Conservation (phyloP, 2,329 filamentous ascomycete genomes). For the Neonectria punicea region DNA sequence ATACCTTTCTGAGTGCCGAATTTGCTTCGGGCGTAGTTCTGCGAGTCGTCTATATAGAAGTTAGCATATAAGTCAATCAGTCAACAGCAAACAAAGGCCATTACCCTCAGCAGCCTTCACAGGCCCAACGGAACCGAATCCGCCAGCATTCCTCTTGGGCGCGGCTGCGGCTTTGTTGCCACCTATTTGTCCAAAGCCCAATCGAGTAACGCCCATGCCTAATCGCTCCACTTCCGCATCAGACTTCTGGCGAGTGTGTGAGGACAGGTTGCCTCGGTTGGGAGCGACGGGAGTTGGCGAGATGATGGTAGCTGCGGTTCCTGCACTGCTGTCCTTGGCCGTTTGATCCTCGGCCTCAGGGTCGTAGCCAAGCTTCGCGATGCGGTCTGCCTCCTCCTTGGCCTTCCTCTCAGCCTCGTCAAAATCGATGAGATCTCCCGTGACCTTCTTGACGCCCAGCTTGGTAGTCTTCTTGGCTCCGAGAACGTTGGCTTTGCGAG, state of each 20-base stretch:
- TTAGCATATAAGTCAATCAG: slow-evolving; percentile 19
- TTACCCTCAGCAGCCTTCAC: slow-evolving; percentile 79
- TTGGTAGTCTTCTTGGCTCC: slow-evolving; percentile 85
- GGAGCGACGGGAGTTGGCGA: slow-evolving; percentile 82
- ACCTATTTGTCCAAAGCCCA: slow-evolving; percentile 90
- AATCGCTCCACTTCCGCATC: slow-evolving; percentile 87
- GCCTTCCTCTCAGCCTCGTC: slow-evolving; percentile 97
- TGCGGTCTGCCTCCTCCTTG: slow-evolving; percentile 95
- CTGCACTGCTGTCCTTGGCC: slow-evolving; percentile 55
- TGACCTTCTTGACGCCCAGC: slow-evolving; percentile 92
- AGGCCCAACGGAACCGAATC: slow-evolving; percentile 86
- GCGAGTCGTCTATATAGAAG: slow-evolving; percentile 69
- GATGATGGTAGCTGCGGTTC: slow-evolving; percentile 70
- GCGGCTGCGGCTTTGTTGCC: slow-evolving; percentile 67
- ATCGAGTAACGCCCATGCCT: slow-evolving; percentile 85
- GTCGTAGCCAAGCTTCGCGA: slow-evolving; percentile 95
- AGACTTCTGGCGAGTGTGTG: slow-evolving; percentile 67
- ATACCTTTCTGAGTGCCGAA: slow-evolving; percentile 96
- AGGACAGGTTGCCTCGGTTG: slow-evolving; percentile 64
- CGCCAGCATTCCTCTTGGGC: slow-evolving; percentile 77
- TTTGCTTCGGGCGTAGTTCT: slow-evolving; percentile 86
- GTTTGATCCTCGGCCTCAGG: slow-evolving; percentile 80
- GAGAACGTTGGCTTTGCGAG: slow-evolving; percentile 87
- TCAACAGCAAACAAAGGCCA: neutral
- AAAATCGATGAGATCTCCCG: slow-evolving; percentile 86